Percentiles rank a stretch among this genome's conserved stretches.
phyloP scores from a whole-genome alignment of 192 early-diverging fungal genomes.

The Backusella luteola region DNA sequence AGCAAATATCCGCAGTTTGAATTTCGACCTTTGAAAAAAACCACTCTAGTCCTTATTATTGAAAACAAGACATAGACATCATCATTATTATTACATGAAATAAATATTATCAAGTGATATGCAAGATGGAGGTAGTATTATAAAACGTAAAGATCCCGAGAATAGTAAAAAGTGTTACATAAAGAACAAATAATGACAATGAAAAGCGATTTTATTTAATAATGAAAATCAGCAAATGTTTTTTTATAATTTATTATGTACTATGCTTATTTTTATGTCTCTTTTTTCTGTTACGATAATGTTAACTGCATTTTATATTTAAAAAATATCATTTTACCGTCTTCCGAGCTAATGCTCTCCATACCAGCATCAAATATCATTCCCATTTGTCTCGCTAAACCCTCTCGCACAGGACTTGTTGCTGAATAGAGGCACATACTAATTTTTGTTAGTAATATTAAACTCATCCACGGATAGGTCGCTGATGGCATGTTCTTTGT shows the following conservation, averaged over 20 bases:
- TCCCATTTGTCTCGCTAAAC: neutral
- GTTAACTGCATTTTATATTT: neutral
- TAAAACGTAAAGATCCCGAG: too few species aligned
- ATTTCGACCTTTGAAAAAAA: too few species aligned
- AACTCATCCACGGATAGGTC: constrained; percentile 19
- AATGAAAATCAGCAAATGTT: neutral
- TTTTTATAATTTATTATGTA: neutral
- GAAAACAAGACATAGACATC: too few species aligned
- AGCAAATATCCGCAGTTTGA: too few species aligned
- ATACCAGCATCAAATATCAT: neutral
- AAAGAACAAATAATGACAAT: too few species aligned
- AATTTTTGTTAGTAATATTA: constrained; percentile 16
- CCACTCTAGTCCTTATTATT: too few species aligned
- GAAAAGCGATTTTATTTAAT: too few species aligned
- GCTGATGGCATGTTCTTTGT: neutral
- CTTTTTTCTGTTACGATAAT: neutral
- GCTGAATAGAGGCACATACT: constrained; percentile 9
- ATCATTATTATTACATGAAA: too few species aligned
- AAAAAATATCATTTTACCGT: constrained; percentile 4
- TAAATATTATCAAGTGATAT: too few species aligned
- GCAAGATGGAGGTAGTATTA: too few species aligned
- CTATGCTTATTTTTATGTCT: constrained; percentile 1
- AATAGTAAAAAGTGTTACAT: too few species aligned
- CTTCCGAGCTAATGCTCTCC: neutral
- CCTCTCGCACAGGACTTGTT: neutral